A percentile compares a stretch with the other conserved stretches of the same genome.
Conservation (phyloP, 495 filamentous ascomycete species). For the Podospora comata region DNA sequence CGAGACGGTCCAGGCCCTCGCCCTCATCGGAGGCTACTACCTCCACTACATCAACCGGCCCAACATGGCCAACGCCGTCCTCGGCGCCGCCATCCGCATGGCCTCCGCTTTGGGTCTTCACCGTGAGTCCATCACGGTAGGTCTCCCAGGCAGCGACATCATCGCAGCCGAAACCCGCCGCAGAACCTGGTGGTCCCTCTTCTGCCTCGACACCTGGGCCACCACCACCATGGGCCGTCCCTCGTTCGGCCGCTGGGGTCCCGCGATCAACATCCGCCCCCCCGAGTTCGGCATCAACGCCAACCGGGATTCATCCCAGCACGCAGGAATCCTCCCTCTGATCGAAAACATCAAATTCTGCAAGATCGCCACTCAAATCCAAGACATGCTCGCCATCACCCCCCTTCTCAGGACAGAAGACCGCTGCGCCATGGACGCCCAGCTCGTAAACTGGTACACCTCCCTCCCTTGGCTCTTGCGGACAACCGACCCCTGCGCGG, state of each 20-base stretch:
- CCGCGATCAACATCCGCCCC: constrained; percentile 65
- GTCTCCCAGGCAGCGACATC: constrained; percentile 44
- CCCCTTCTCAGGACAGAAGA: constrained; percentile 64
- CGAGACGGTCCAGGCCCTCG: constrained; percentile 67
- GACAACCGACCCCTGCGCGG: constrained; percentile 65
- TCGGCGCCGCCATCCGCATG: constrained; percentile 67
- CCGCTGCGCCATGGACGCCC: constrained; percentile 60
- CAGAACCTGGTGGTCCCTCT: constrained; percentile 76
- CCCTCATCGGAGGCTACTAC: constrained; percentile 72
- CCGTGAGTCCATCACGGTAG: constrained; percentile 60
- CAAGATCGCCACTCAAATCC: constrained; percentile 73
- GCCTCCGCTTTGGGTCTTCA: constrained; percentile 71
- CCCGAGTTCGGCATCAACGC: constrained; percentile 55
- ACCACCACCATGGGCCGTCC: constrained; percentile 73
- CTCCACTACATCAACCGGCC: constrained; percentile 77
- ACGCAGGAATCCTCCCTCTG: constrained; percentile 64
- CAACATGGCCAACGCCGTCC: constrained; percentile 67
- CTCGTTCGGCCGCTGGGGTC: constrained; percentile 70
- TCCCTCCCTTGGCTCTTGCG: constrained; percentile 68
- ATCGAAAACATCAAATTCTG: constrained; percentile 78
- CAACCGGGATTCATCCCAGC: constrained; percentile 50
- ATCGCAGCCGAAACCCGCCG: constrained; percentile 61
- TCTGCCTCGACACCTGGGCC: constrained; percentile 78
- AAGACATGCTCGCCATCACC: constrained; percentile 68
- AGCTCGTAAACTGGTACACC: constrained; percentile 69